Evolutionary conservation across 1,284 basidiomycete species (phyloP), one percentile per base, ranked within the genome.

Genomic region (Austroboletus niveus): DNA sequence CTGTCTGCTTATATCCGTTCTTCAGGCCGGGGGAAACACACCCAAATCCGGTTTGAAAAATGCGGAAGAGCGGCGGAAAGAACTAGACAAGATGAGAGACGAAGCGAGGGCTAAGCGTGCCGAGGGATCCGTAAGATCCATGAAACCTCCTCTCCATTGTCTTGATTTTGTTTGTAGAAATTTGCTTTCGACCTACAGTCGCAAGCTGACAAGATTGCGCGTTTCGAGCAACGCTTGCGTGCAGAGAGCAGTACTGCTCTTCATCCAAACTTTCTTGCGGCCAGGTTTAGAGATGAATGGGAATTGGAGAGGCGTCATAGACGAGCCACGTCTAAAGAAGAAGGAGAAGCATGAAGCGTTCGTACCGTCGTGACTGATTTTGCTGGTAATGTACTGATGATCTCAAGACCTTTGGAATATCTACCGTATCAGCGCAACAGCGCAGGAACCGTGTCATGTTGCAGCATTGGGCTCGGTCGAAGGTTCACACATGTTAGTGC

Each of bases 71-170:
- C 75, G 85, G 41, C 75, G 81, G 50, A 84, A 78, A 59, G 83
- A 89, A 56, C 61, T 90, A 54, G 76, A 85, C 60, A 81, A 75
- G 62, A 79, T 88, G 82, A 77, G 84, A 50, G 84, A 89, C 40
- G 88, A 88, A 46, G 84, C 84, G 27, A 76, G 77, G 56, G 78
- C 76, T 1, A 84, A 78, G 56, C 78, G 85, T 11, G 69, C 70
- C 20, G 72, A 75, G 38, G 81, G 85, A 60, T 72, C 75, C 47
- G 87, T 87, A 49, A 58, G 79, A 66, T 39, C 27, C 47, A 15
- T 35, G 0, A 42, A 35, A 36, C 47, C 41, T 39, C 32, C 1
- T 47, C 14, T 3, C 31, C 17, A n/a, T 41, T 39, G 42, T 36
- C 41, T 30, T 55, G 35, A 17, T 7, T 27, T 32, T 29, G 8